A percentile compares a stretch with the other conserved stretches of the same genome.
phyloP scores from a whole-genome alignment of 208 protist species.

The Trypanosoma scelopori region DNA sequence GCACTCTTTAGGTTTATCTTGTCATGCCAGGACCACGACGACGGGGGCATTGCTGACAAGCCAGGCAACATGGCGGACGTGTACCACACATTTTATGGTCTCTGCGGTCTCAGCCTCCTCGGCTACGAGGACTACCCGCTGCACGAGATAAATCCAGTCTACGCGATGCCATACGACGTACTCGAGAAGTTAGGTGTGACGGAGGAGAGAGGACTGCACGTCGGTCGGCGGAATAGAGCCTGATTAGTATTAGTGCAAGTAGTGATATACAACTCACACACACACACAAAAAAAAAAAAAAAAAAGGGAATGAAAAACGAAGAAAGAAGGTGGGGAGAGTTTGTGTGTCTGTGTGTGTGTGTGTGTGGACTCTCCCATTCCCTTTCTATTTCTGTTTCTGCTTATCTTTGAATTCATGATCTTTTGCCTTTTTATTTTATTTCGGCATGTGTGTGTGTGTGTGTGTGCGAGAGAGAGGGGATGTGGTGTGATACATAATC shows the following conservation, averaged over 20 bases:
- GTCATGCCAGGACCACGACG: slow-evolving; percentile 94
- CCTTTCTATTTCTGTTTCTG: slow-evolving; percentile 14
- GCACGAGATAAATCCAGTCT: slow-evolving; percentile 85
- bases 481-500: too few relatives aligned
- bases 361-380: too few relatives aligned
- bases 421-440: not conserved
- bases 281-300: not conserved
- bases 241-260: not conserved
- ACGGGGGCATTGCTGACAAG: slow-evolving; percentile 97
- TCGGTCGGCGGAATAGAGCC: slow-evolving; percentile 26
- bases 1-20: slow-evolving; percentile 95
- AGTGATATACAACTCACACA: not conserved
- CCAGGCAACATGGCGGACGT: slow-evolving; percentile 98
- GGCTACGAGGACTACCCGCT: slow-evolving; percentile 79
- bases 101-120: slow-evolving; percentile 95
- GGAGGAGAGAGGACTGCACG: slow-evolving; percentile 47
- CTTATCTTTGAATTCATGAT: slow-evolving; percentile 13
- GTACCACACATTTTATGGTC: slow-evolving; percentile 99
- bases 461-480: too few relatives aligned
- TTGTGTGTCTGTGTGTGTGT: too few relatives aligned
- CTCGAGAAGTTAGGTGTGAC: slow-evolving; percentile 63
- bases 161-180: slow-evolving; percentile 83
- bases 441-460: too few relatives aligned
- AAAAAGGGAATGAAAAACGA: not conserved
- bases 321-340: too few relatives aligned